Base-by-base conservation (phyloP, 306 rosid species). In the Fragaria iinumae region DNA sequence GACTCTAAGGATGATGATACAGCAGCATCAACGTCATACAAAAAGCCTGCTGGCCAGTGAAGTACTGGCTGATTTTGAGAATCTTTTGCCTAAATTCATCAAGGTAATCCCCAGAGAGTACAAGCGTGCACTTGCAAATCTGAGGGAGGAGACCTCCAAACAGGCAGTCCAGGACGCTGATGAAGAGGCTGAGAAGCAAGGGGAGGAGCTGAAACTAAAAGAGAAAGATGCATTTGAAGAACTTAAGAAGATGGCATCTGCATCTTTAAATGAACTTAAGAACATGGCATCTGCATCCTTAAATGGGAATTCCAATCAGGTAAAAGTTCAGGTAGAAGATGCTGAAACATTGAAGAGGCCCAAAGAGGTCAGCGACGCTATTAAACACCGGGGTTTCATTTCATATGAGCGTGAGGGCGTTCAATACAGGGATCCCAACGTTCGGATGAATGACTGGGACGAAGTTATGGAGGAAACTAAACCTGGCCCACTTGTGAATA, bases 11-110 rank as follows among this genome's bases (percentile, higher is more conserved):
- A 96, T 91, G 98, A 76, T 96, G 96, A 83, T 92, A 79, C 99
- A 96, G 71, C 99, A 96, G 82, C 99, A 96, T 76, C 98, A 92
- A 72, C 98, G 99, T 23, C 89, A 96, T 86, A 96, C 99, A 78
- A 85, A 86, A 56, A 96, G 99, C 82, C n/a, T 34, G 74, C 83
- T 91, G 56, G 93, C 98, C 67, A 86, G 90, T 85, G 96, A 89
- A 83, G 90, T 96, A 76, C 91, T 96, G n/a, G 84, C 32, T 69
- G 89, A 89, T 77, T 89, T 92, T 71, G 93, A 90, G 67, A 86
- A 74, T 76, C 86, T 96, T 80, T 69, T 96, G 77, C 98, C 98
- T 13, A 89, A 86, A 65, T 96, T 96, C 79, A 79, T 96, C 72
- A 96, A 96, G 88, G 98, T 96, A 71, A 71, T 92, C 83, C 99